Base-by-base conservation (phyloP, 495 filamentous ascomycete genomes). In the Daldinia grandis region DNA sequence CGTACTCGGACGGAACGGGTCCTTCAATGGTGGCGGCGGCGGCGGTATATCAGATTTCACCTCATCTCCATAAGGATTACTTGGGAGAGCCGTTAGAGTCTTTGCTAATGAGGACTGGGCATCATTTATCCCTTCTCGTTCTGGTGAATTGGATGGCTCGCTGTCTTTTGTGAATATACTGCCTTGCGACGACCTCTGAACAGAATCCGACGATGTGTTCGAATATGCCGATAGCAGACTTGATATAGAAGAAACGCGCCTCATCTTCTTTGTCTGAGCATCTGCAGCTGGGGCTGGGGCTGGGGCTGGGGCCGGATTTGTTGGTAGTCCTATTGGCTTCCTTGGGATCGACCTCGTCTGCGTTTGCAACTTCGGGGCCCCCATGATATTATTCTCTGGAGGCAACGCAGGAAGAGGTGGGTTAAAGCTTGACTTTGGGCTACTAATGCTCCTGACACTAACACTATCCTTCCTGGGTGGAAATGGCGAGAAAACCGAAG, bases 181-280 rank as follows among this genome's bases (percentile, higher is more conserved):
- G 37, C 76, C 72, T 37, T 75, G 70, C 42, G 73, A 75, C 30
- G 80, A 77, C 56, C 72, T 75, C 42, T 74, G 73, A 30, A 77
- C 78, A 33, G 78, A 76, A 33, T 81, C 79, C 6, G 74, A 72
- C 10, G 80, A 78, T 56, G 76, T 77, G 60, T 79, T 72, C 33
- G 81, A 80, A 71, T 85, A 83, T 6, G 83, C 83, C 19, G 80
- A 83, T 25, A 84, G 50, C 4, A 85, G 58, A 66, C 81, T 83
- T 9, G 78, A 83, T 64, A 84, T 70, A n/a, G 83, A 85, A 49
- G 71, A 74, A n/a, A 74, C 58, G 14, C 75, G 64, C 58, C 68
- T 74, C 69, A 72, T 62, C 49, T 69, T 70, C 57, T 77, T 72
- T 3, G 73, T 60, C 38, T 73, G 66, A 17, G 37, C 54, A 0